phyloP scores from a whole-genome alignment of 331 rosid species.

The Quercus tomentella region DNA sequence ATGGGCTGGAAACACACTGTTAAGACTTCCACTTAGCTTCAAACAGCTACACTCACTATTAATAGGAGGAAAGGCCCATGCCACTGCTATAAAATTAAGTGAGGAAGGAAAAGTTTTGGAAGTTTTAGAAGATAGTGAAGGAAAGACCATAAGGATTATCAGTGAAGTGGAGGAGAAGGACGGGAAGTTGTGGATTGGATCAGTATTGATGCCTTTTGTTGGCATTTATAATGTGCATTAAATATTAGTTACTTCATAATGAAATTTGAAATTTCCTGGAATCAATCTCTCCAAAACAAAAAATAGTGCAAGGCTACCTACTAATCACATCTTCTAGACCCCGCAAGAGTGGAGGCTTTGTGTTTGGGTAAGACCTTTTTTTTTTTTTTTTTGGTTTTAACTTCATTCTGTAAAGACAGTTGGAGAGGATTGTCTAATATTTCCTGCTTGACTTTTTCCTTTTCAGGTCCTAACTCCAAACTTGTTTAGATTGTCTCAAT shows the following conservation, averaged over 20 bases:
- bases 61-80: constrained; percentile 68
- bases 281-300: no score
- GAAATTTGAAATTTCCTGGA: no score
- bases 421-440: not conserved
- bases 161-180: constrained; percentile 92
- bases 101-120: constrained; percentile 58
- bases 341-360: no score
- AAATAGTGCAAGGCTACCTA: no score
- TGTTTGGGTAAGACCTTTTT: no score
- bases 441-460: not conserved
- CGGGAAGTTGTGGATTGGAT: constrained; percentile 84
- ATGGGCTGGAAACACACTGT: constrained; percentile 52
- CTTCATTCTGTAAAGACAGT: not conserved
- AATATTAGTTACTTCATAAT: no score
- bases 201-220: constrained; percentile 75
- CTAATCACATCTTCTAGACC: no score
- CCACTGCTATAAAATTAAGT: constrained; percentile 59
- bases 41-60: constrained; percentile 56
- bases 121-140: constrained; percentile 76
- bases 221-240: constrained; percentile 22
- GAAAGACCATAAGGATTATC: constrained; percentile 60
- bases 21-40: constrained; percentile 52
- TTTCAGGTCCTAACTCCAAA: not conserved
- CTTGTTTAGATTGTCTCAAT: not conserved
- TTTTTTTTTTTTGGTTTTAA: not conserved